Conservation (phyloP, 345 rosid genomes). For the Heritiera littoralis region DNA sequence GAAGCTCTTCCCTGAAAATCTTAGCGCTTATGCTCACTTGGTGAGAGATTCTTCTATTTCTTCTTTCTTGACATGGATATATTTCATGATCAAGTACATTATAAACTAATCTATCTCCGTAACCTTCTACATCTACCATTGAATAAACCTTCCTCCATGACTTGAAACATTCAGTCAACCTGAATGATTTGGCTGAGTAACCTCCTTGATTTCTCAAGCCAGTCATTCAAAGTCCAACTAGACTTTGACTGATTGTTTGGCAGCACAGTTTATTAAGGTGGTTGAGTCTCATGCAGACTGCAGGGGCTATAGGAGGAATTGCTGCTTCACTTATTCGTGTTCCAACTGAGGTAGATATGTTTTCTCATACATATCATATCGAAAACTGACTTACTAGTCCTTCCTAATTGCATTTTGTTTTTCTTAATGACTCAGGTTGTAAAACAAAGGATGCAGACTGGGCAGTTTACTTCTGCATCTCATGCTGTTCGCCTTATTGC, state of each 20-base stretch:
- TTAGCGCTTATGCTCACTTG: slow-evolving; percentile 87
- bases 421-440: slow-evolving; percentile 61
- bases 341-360: slow-evolving; percentile 75
- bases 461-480: slow-evolving; percentile 85
- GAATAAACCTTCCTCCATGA: not conserved
- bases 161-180: slow-evolving; percentile 9
- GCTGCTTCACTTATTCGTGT: slow-evolving; percentile 95
- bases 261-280: slow-evolving; percentile 11
- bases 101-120: not conserved
- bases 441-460: slow-evolving; percentile 94
- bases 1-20: slow-evolving; percentile 73
- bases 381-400: not conserved
- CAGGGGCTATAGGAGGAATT: slow-evolving; percentile 92
- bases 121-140: slow-evolving; percentile 11
- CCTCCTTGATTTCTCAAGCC: not conserved
- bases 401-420: slow-evolving; percentile 10
- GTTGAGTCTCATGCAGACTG: slow-evolving; percentile 55
- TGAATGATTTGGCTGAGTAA: not conserved
- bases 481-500: slow-evolving; percentile 76
- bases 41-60: slow-evolving; percentile 43
- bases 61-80: not conserved
- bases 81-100: not conserved
- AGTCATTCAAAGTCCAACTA: slow-evolving; percentile 11
- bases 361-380: slow-evolving; percentile 1
- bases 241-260: not conserved